A percentile compares a stretch with the other conserved stretches of the same genome.
phyloP scores from a whole-genome alignment of 1,139 yeast species.

The Scheffersomyces titani region DNA sequence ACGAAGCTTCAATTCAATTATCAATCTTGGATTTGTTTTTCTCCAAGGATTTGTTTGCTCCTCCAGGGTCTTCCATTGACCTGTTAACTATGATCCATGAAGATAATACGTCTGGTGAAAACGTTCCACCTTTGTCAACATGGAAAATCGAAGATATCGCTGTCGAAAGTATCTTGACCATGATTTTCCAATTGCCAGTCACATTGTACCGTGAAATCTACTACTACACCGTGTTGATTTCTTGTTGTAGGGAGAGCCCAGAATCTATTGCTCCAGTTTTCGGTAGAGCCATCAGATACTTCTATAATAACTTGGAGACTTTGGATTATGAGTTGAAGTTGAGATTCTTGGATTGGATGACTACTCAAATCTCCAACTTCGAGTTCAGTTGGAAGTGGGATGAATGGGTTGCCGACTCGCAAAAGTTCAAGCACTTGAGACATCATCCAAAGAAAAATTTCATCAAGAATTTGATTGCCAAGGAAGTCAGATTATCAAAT shows the following conservation, averaged over 20 bases:
- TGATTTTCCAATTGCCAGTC: conserved; percentile 74
- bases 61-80: conserved; percentile 83
- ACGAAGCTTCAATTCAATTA: conserved; percentile 83
- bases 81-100: conserved; percentile 47
- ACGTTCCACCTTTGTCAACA: conserved; percentile 56
- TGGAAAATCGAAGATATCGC: conserved; percentile 94
- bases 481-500: conserved; percentile 77
- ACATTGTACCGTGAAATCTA: conserved; percentile 71
- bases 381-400: conserved; percentile 98
- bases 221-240: conserved; percentile 83
- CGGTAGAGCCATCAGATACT: conserved; percentile 88
- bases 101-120: conserved; percentile 44
- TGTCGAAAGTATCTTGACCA: conserved; percentile 76
- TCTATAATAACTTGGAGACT: conserved; percentile 66
- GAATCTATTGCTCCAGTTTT: conserved; percentile 93
- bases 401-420: conserved; percentile 78
- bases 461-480: conserved; percentile 75
- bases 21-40: conserved; percentile 76
- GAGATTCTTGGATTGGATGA: conserved; percentile 87
- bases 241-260: conserved; percentile 85
- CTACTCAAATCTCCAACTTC: conserved; percentile 90
- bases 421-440: conserved; percentile 31
- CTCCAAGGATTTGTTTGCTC: conserved; percentile 69
- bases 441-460: conserved; percentile 78
- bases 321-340: conserved; percentile 77